These are phyloP conservation scores for Suhomyces pyralidae DNA, from an alignment of 805 yeast species.

Conservation along the genomic window DNA sequence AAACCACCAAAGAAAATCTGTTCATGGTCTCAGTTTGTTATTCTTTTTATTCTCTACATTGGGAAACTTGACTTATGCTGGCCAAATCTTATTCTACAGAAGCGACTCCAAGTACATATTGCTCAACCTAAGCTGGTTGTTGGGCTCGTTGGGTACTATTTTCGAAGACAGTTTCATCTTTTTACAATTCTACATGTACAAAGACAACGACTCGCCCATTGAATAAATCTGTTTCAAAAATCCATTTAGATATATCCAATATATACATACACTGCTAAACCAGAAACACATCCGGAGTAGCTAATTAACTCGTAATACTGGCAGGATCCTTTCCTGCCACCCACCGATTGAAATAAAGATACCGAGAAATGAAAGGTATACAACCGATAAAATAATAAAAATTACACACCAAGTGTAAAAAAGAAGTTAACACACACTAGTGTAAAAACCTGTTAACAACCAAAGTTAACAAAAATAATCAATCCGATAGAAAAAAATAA, in stretches of 20 bases:
- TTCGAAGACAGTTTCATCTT: constrained; percentile 67
- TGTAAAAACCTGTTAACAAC: background rate
- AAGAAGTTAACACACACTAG: too few relatives aligned
- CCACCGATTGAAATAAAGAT: background rate
- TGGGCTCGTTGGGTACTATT: constrained; percentile 77
- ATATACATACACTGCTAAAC: background rate
- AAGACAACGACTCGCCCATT: constrained; percentile 20
- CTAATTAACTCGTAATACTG: background rate
- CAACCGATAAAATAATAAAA: background rate
- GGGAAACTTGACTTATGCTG: constrained; percentile 74
- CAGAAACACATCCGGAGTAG: background rate
- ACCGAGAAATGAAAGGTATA: background rate
- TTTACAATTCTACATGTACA: constrained; percentile 64
- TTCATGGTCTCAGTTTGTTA: constrained; percentile 80
- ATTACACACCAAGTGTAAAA: background rate
- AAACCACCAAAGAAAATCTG: constrained; percentile 73
- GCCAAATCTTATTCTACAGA: constrained; percentile 66
- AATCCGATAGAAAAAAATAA: background rate
- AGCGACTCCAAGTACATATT: constrained; percentile 57
- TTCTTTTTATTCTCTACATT: constrained; percentile 71
- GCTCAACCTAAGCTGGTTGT: constrained; percentile 69
- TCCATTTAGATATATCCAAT: background rate
- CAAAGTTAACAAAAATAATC: background rate
- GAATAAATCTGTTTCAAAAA: background rate
- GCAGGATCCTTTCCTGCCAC: background rate